Conservation (phyloP, 2,329 filamentous ascomycete genomes). For the Blastomyces percursus region DNA sequence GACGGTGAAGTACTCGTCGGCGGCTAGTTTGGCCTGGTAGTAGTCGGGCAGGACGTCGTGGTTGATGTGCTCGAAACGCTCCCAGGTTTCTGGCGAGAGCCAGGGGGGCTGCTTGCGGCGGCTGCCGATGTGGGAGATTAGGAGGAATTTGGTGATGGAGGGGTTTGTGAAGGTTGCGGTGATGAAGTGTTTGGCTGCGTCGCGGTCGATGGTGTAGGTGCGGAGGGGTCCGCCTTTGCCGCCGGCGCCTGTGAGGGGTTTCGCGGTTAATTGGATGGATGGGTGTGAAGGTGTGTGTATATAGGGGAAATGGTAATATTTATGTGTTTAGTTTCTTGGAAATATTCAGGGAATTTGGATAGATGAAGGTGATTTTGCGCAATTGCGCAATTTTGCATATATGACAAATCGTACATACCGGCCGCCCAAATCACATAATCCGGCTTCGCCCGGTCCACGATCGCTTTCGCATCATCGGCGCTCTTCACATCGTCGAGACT, state of each 20-base stretch:
- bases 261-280: not conserved
- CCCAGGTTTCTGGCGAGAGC: constrained; percentile 42
- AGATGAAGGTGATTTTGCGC: no score
- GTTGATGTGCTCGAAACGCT: constrained; percentile 36
- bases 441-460: constrained; percentile 41
- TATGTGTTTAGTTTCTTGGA: no score
- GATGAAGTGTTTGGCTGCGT: constrained; percentile 46
- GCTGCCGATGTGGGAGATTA: constrained; percentile 44
- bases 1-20: constrained; percentile 45
- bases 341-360: no score
- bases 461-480: constrained; percentile 48
- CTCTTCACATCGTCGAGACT: constrained; percentile 61
- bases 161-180: constrained; percentile 36
- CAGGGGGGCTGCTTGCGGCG: constrained; percentile 39
- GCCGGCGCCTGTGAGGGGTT: constrained; percentile 37
- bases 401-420: constrained; percentile 22
- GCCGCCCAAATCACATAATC: constrained; percentile 40
- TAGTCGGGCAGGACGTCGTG: constrained; percentile 42
- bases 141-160: constrained; percentile 43
- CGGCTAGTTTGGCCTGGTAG: constrained; percentile 44
- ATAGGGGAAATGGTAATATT: no score
- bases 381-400: no score
- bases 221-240: constrained; percentile 43
- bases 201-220: constrained; percentile 44
- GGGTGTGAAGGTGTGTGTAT: no score